phyloP scores from a whole-genome alignment of 495 filamentous ascomycete genomes.

The Hypoxylon intermedium region DNA sequence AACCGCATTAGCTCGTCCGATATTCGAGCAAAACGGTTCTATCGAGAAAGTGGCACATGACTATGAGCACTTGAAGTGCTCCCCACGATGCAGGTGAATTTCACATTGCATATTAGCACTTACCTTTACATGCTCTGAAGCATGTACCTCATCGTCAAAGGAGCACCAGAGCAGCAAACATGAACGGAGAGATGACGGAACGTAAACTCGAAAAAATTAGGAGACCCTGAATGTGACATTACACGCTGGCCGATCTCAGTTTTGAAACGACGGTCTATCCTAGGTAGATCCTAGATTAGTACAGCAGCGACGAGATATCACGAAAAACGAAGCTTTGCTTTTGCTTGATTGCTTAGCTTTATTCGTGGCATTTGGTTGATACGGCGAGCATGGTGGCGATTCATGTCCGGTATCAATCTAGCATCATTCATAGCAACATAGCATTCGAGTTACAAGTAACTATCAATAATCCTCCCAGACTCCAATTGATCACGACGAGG shows the following conservation, averaged over 20 bases:
- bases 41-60: background rate
- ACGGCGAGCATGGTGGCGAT: background rate
- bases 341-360: background rate
- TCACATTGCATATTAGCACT: constrained; percentile 3
- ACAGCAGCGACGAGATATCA: constrained; percentile 23
- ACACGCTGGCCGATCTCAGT: constrained; percentile 20
- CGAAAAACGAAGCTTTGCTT: background rate
- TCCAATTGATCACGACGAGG: no score
- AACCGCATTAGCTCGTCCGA: background rate
- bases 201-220: constrained; percentile 2
- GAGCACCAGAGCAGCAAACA: background rate
- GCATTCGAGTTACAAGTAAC: no score
- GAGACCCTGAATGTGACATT: constrained; percentile 5
- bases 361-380: background rate
- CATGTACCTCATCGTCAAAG: background rate
- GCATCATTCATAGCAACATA: no score
- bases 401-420: background rate
- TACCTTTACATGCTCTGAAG: constrained; percentile 3
- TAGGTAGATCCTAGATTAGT: constrained; percentile 9
- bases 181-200: background rate
- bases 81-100: background rate
- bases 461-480: no score
- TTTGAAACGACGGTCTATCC: background rate
- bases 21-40: background rate
- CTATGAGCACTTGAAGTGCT: background rate